These are phyloP conservation scores for Dothideomycetes sp. DNA, from an alignment of 2,329 filamentous ascomycete species.

Conservation along the genomic window DNA sequence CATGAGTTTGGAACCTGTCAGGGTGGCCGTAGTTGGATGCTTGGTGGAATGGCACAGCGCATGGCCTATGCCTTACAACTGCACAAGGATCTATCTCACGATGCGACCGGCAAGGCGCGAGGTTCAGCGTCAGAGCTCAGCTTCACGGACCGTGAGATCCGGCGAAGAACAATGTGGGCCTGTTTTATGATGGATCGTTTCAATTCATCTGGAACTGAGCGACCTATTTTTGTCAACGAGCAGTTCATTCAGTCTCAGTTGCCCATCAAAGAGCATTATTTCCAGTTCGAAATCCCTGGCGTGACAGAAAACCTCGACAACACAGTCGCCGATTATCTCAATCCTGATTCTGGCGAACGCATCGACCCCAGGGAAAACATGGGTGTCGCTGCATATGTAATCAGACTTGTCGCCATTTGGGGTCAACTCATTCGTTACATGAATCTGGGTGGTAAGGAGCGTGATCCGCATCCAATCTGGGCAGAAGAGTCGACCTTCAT, in stretches of 20 bases:
- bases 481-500: conserved; percentile 66
- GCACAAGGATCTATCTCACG: conserved; percentile 76
- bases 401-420: conserved; percentile 78
- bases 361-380: conserved; percentile 69
- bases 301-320: conserved; percentile 76
- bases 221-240: conserved; percentile 83
- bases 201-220: conserved; percentile 88
- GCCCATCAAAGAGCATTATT: conserved; percentile 81
- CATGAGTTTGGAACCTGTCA: conserved; percentile 97
- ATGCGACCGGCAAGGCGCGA: conserved; percentile 29
- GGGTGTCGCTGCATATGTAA: conserved; percentile 86
- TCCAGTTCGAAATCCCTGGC: conserved; percentile 82
- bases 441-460: conserved; percentile 77
- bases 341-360: conserved; percentile 52
- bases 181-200: conserved; percentile 97
- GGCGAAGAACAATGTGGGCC: conserved; percentile 92
- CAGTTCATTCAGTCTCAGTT: conserved; percentile 81
- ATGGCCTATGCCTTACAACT: conserved; percentile 96
- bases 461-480: conserved; percentile 71
- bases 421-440: conserved; percentile 81
- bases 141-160: conserved; percentile 86
- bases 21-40: conserved; percentile 88
- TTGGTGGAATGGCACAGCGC: conserved; percentile 86
- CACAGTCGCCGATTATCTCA: conserved; percentile 50
- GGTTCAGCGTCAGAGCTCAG: conserved; percentile 36